Percentiles rank a stretch among this genome's conserved stretches.
Evolutionary conservation across 2,329 filamentous ascomycete species (phyloP).

Genomic region (Trichoderma koningiopsis): DNA sequence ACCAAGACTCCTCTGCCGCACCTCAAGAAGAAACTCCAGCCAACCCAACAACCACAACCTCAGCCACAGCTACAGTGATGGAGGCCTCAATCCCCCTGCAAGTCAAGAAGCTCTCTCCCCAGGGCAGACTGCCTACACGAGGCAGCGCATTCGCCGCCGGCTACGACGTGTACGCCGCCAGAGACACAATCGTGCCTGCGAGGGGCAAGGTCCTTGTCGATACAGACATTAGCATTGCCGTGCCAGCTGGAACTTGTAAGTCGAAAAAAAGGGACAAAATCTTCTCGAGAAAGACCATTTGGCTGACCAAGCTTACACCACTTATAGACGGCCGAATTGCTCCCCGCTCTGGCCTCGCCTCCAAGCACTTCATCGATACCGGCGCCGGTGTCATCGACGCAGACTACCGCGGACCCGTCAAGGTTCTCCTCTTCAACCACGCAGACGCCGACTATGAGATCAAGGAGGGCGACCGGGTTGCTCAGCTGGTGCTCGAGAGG

Average conservation of each 20-base stretch:
- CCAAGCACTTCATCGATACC: constrained; percentile 94
- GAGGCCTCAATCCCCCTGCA: constrained; percentile 64
- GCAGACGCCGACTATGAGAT: constrained; percentile 78
- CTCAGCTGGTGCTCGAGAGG: constrained; percentile 90
- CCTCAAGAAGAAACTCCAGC: not conserved
- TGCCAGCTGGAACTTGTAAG: constrained; percentile 87
- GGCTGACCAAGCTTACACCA: not conserved
- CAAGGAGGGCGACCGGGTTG: constrained; percentile 84
- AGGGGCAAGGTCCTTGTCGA: constrained; percentile 84
- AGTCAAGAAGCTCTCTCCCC: constrained; percentile 83
- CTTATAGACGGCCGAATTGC: constrained; percentile 79
- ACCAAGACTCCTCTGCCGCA: not conserved
- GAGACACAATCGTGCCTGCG: constrained; percentile 73
- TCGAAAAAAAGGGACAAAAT: constrained; percentile 17
- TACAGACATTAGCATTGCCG: constrained; percentile 88
- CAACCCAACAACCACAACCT: constrained; percentile 28
- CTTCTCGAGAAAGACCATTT: not conserved
- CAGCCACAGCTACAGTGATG: constrained; percentile 40
- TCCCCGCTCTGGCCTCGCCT: constrained; percentile 85
- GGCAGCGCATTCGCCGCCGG: constrained; percentile 89
- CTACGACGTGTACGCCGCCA: constrained; percentile 87
- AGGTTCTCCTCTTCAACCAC: constrained; percentile 94
- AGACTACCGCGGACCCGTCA: constrained; percentile 92
- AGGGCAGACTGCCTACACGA: constrained; percentile 80
- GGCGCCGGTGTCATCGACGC: constrained; percentile 97